Evolutionary conservation across 148 eudicot genomes (phyloP).

Genomic region (Polygonum maritimum): DNA sequence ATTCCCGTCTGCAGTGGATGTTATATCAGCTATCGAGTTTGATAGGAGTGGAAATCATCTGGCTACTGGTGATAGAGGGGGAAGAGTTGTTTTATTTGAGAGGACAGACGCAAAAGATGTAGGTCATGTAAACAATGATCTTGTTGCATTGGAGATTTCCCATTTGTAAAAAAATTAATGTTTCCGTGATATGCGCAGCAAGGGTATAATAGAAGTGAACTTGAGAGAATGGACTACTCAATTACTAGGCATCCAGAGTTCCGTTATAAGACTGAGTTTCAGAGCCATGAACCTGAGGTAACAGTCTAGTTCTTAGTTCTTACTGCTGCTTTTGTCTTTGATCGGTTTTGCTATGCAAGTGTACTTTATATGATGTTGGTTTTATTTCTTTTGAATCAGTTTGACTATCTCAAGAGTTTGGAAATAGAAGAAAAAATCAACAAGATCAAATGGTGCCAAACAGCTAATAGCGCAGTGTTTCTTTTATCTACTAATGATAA

Average conservation of each 20-base stretch:
- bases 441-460: slow-evolving; percentile 97
- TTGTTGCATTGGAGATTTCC: background rate
- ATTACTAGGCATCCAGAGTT: slow-evolving; percentile 86
- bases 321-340: slow-evolving; percentile 6
- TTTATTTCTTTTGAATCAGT: slow-evolving; percentile 39
- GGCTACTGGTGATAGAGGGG: slow-evolving; percentile 80
- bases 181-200: slow-evolving; percentile 27
- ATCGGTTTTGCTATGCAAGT: background rate
- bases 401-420: slow-evolving; percentile 98
- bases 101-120: slow-evolving; percentile 63
- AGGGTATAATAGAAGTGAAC: slow-evolving; percentile 57
- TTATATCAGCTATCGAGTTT: slow-evolving; percentile 72
- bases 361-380: slow-evolving; percentile 4
- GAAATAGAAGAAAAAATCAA: slow-evolving; percentile 99
- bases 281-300: slow-evolving; percentile 99
- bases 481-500: slow-evolving; percentile 96
- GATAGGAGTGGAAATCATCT: slow-evolving; percentile 71
- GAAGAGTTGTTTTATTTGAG: slow-evolving; percentile 73
- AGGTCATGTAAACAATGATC: slow-evolving; percentile 16
- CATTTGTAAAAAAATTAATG: slow-evolving; percentile 4
- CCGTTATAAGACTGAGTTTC: slow-evolving; percentile 98
- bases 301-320: slow-evolving; percentile 1
- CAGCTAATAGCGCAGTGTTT: slow-evolving; percentile 82
- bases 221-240: slow-evolving; percentile 63
- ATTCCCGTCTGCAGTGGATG: slow-evolving; percentile 37